phyloP scores from a whole-genome alignment of 2,329 filamentous ascomycete genomes.

The Aspergillus quadricinctus region DNA sequence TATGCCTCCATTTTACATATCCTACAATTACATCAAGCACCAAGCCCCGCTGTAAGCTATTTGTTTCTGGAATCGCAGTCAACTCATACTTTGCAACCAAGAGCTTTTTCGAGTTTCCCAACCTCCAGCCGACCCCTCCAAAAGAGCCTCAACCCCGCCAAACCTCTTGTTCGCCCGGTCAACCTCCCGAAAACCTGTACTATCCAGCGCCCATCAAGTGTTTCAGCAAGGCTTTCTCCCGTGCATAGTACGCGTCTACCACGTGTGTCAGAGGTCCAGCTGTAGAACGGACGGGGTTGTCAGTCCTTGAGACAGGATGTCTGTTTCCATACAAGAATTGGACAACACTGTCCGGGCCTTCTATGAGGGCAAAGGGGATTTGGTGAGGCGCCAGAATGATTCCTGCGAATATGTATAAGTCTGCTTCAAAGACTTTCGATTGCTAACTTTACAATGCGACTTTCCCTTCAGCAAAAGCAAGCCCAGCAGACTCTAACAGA shows the following conservation, averaged over 20 bases:
- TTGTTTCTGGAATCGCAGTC: constrained; percentile 5
- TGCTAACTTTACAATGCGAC: not conserved
- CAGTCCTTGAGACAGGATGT: constrained; percentile 47
- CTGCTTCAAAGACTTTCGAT: not conserved
- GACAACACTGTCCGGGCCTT: constrained; percentile 95
- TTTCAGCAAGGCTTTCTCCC: not conserved
- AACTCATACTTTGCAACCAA: constrained; percentile 9
- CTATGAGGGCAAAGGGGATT: constrained; percentile 92
- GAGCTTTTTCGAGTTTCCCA: constrained; percentile 6
- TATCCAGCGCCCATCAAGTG: not conserved
- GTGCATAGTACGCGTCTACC: not conserved
- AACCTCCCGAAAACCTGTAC: constrained; percentile 9
- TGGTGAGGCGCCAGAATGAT: constrained; percentile 56
- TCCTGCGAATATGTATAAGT: not conserved
- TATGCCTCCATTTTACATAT: constrained; percentile 3
- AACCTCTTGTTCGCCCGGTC: constrained; percentile 11
- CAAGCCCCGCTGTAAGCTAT: constrained; percentile 8
- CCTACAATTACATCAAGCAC: not conserved
- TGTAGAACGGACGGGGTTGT: constrained; percentile 26
- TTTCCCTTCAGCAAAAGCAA: constrained; percentile 73
- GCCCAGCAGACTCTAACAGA: constrained; percentile 90
- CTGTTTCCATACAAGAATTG: constrained; percentile 82
- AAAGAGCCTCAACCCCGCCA: constrained; percentile 25
- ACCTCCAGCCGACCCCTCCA: constrained; percentile 21
- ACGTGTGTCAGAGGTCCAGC: constrained; percentile 4